These are phyloP conservation scores for Austroboletus eburneus DNA, from an alignment of 768 basidiomycete species.

Conservation along the genomic window DNA sequence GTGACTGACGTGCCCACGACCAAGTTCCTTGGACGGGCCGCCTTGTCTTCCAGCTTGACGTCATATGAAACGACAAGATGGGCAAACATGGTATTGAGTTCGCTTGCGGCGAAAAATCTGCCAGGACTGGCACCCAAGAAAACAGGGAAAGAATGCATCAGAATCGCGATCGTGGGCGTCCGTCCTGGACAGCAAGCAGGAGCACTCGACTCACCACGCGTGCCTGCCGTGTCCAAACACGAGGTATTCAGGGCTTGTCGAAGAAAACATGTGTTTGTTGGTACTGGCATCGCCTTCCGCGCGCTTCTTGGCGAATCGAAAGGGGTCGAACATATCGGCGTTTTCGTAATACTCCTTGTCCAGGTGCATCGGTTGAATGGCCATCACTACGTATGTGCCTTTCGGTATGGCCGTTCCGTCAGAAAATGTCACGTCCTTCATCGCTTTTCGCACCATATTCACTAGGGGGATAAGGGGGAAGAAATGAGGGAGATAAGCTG, in stretches of 20 bases:
- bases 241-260: slow-evolving; percentile 31
- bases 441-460: slow-evolving; percentile 5
- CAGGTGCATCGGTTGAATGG: slow-evolving; percentile 22
- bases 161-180: not conserved
- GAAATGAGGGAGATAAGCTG: not conserved
- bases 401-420: slow-evolving; percentile 37
- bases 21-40: not conserved
- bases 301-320: slow-evolving; percentile 39
- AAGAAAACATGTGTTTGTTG: slow-evolving; percentile 31
- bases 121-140: slow-evolving; percentile 14
- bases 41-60: slow-evolving; percentile 10
- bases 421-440: slow-evolving; percentile 24
- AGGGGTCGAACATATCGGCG: slow-evolving; percentile 19
- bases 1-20: not conserved
- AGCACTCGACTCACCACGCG: slow-evolving; percentile 6
- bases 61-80: slow-evolving; percentile 15
- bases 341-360: slow-evolving; percentile 28
- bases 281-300: slow-evolving; percentile 26
- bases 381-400: slow-evolving; percentile 25
- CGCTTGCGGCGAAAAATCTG: slow-evolving; percentile 8
- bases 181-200: no score
- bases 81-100: slow-evolving; percentile 16
- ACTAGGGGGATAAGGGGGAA: no score
- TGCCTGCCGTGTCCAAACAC: slow-evolving; percentile 33
- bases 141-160: no score